These are phyloP conservation scores for Raphanus sativus DNA, from an alignment of 345 rosid species.

Conservation along the genomic window DNA sequence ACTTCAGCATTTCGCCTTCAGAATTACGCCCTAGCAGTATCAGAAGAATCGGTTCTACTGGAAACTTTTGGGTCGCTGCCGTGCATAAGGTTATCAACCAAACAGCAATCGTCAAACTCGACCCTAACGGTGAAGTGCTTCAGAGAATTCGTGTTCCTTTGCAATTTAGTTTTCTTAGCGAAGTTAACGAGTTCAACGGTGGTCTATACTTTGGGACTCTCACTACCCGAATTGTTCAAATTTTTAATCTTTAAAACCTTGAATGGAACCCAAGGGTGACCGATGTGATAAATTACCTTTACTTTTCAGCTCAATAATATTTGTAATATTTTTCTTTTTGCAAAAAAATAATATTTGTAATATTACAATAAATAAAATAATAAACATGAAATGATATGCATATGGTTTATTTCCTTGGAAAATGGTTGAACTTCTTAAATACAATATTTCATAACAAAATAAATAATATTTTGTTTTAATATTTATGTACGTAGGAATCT, in stretches of 20 bases:
- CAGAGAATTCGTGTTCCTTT: slow-evolving; percentile 12
- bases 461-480: no score
- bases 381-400: no score
- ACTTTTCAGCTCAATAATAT: neutral
- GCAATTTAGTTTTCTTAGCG: slow-evolving; percentile 26
- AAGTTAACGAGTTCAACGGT: slow-evolving; percentile 34
- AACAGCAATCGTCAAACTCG: slow-evolving; percentile 28
- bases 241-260: slow-evolving; percentile 22
- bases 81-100: slow-evolving; percentile 29
- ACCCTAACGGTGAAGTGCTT: slow-evolving; percentile 35
- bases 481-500: no score
- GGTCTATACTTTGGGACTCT: slow-evolving; percentile 26
- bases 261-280: neutral
- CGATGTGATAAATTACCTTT: neutral
- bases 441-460: no score
- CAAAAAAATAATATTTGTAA: no score
- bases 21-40: slow-evolving; percentile 30
- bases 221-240: slow-evolving; percentile 18
- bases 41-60: slow-evolving; percentile 34
- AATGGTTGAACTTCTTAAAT: no score
- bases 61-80: slow-evolving; percentile 37
- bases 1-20: slow-evolving; percentile 18
- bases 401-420: no score
- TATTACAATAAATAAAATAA: no score
- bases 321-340: neutral